Conservation (phyloP, 139 green algal species). For the Volvox reticuliferus region DNA sequence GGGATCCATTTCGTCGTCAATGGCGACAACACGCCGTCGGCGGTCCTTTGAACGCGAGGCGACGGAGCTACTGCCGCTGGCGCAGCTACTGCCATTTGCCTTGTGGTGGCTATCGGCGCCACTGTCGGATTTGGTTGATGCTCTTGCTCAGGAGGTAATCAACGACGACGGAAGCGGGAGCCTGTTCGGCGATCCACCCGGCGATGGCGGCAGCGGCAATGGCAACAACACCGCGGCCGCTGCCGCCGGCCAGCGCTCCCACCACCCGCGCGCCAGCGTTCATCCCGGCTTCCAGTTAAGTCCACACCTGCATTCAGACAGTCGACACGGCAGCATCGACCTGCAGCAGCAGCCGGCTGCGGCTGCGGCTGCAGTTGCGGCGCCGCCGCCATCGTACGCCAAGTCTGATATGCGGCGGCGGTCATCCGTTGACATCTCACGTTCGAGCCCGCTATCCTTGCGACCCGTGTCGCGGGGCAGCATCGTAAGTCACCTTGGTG, state of each 20-base stretch:
- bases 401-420: neutral
- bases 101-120: slow-evolving; percentile 23
- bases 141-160: slow-evolving; percentile 34
- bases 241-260: neutral
- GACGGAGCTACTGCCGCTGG: slow-evolving; percentile 24
- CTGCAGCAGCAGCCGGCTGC: neutral
- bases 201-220: neutral
- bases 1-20: neutral
- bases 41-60: slow-evolving; percentile 14
- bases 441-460: neutral
- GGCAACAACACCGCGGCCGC: no score
- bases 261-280: neutral
- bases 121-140: slow-evolving; percentile 2
- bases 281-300: neutral
- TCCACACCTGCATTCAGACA: neutral
- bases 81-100: slow-evolving; percentile 19
- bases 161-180: slow-evolving; percentile 8
- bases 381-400: neutral
- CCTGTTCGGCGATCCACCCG: neutral
- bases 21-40: neutral
- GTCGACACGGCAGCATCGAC: neutral
- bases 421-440: neutral
- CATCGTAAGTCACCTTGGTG: neutral
- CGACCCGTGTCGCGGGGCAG: neutral
- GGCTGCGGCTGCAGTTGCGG: neutral